These are phyloP conservation scores for Solanum rostratum DNA, from an alignment of 257 asterid species.

Conservation along the genomic window DNA sequence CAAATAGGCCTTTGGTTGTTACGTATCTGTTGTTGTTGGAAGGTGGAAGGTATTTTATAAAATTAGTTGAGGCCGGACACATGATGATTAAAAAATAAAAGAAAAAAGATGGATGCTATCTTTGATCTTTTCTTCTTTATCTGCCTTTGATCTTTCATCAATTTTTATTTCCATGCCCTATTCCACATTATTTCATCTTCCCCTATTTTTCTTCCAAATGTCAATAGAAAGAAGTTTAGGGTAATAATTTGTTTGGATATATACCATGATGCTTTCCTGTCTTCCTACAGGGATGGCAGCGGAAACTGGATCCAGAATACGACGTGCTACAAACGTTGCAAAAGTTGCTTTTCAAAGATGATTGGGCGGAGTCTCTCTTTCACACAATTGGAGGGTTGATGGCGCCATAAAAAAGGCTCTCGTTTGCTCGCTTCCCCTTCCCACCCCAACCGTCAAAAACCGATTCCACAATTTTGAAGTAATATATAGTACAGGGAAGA, in stretches of 20 bases:
- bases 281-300: conserved; percentile 73
- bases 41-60: background rate
- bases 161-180: background rate
- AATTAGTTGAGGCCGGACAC: background rate
- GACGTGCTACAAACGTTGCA: conserved; percentile 60
- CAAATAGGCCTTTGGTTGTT: too few relatives aligned
- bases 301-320: conserved; percentile 77
- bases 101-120: background rate
- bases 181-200: background rate
- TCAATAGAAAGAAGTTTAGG: background rate
- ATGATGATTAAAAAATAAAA: background rate
- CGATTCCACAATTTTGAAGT: background rate
- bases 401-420: conserved; percentile 49
- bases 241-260: background rate
- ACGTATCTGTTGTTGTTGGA: background rate
- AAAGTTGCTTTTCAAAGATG: conserved; percentile 61
- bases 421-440: background rate
- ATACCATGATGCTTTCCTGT: background rate
- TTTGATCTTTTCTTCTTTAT: background rate
- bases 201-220: background rate
- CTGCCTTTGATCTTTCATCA: background rate
- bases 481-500: background rate
- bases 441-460: background rate
- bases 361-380: conserved; percentile 60
- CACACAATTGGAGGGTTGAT: conserved; percentile 69